These are phyloP conservation scores for Emiliania huxleyi DNA, from an alignment of 78 protist species.

Conservation along the genomic window DNA sequence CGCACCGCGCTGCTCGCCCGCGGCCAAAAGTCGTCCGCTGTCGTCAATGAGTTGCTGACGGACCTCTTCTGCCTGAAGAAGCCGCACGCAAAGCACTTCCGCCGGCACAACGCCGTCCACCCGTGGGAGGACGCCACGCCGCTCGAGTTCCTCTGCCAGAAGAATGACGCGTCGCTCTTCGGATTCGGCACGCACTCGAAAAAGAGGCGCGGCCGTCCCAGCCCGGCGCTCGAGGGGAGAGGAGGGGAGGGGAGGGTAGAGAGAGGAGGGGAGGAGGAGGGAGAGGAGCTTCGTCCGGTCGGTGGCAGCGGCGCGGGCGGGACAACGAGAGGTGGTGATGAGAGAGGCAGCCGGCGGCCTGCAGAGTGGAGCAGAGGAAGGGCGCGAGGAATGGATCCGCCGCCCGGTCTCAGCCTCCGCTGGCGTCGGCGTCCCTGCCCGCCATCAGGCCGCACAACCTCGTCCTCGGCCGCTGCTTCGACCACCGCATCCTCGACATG, in stretches of 20 bases:
- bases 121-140: slow-evolving; percentile 75
- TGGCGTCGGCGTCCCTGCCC: no score
- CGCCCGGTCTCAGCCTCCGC: no score
- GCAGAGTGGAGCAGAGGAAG: no score
- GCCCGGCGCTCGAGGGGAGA: no score
- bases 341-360: no score
- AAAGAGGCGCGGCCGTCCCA: no score
- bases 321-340: no score
- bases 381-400: no score
- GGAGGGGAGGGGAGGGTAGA: no score
- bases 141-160: slow-evolving; percentile 46
- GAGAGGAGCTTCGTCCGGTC: no score
- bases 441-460: slow-evolving; percentile 82
- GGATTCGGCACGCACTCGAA: slow-evolving; percentile 76
- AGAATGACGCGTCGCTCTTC: slow-evolving; percentile 74
- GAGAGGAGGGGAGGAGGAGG: no score
- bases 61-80: slow-evolving; percentile 19
- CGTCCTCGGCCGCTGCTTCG: slow-evolving; percentile 82
- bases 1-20: not conserved
- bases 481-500: slow-evolving; percentile 85
- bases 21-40: not conserved
- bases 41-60: not conserved
- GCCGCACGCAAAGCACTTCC: slow-evolving; percentile 11
- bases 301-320: no score
- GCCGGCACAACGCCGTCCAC: slow-evolving; percentile 42